phyloP scores from a whole-genome alignment of 2,329 filamentous ascomycete genomes.

The Xylaria sp. region DNA sequence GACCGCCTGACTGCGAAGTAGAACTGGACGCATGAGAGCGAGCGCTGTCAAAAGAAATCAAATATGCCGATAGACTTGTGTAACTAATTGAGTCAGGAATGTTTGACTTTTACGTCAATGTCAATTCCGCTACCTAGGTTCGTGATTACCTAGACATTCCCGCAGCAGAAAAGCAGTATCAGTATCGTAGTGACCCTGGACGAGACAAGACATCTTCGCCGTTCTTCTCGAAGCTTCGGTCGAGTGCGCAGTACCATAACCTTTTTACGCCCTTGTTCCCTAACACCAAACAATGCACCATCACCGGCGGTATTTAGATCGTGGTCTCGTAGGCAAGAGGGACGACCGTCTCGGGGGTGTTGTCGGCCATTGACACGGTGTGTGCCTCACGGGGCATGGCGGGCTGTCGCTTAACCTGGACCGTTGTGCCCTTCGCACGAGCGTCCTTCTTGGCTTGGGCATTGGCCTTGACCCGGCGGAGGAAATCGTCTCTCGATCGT shows the following conservation, averaged over 20 bases:
- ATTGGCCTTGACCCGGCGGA: slow-evolving; percentile 38
- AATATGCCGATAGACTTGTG: background rate
- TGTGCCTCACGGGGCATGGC: slow-evolving; percentile 80
- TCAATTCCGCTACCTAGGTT: background rate
- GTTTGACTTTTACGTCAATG: slow-evolving; percentile 1
- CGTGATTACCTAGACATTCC: background rate
- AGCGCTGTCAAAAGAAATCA: too few relatives aligned
- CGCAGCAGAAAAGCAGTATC: background rate
- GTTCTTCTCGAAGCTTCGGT: background rate
- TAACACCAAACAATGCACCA: background rate
- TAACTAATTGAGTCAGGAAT: background rate
- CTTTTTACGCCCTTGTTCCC: background rate
- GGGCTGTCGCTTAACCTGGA: slow-evolving; percentile 94
- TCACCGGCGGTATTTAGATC: slow-evolving; percentile 70
- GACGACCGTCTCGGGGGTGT: slow-evolving; percentile 89
- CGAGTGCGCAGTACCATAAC: slow-evolving; percentile 1
- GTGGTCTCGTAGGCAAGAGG: slow-evolving; percentile 98
- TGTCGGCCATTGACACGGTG: slow-evolving; percentile 82
- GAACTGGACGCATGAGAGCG: background rate
- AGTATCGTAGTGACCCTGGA: background rate
- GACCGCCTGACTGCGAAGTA: background rate
- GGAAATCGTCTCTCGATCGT: slow-evolving; percentile 73
- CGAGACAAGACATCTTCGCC: background rate
- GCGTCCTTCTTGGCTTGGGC: slow-evolving; percentile 91
- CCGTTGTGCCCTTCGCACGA: slow-evolving; percentile 85